Base-by-base conservation (phyloP, 768 basidiomycete genomes). In the Amanita polypyramis region DNA sequence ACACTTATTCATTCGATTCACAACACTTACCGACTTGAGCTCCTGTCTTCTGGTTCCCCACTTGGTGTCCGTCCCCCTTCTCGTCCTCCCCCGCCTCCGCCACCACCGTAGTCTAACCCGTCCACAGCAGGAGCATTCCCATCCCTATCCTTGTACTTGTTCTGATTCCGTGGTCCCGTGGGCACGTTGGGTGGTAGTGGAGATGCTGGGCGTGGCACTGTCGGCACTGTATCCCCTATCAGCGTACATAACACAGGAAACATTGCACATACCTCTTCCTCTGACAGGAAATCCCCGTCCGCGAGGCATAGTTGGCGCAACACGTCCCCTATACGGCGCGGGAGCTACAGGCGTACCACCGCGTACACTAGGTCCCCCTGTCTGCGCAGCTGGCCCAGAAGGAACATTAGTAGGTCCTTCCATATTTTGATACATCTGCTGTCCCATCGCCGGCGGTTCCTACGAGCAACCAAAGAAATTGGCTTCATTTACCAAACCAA, bases 61-160 rank as follows among this genome's bases (percentile, higher is more conserved):
- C 77, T 80, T 0, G 80, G 74, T 42, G 79, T 83, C 54, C 80
- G 64, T 35, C 74, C 70, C 11, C 67, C 60, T 46, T 61, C 64
- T 54, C 73, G 72, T 47, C 63, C 68, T 58, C 81, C 86, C 2
- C 86, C 55, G 6, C 57, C 57, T 36, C 58, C 57, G 11, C 65
- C 66, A 11, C 66, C 66, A 8, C 67, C 88, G 55, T 92, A 92
- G 60, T 92, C 89, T 57, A 92, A 63, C n/a, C 89, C 88, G 58
- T 91, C 88, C 10, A 88, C 85, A 21, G 86, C 86, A 51, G 86
- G 83, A 1, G 85, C 84, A 57, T 87, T 87, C 12, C 79, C 80
- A 58, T 91, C 88, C 35, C 87, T 74, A 62, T 92, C 89, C 69
- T 90, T 91, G 68, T 92, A 91, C 60, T 88, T 88, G 59, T 86